A percentile compares a stretch with the other conserved stretches of the same genome.
These are phyloP conservation scores for Hydnum rufescens DNA, from an alignment of 768 basidiomycete genomes.

Conservation along the genomic window DNA sequence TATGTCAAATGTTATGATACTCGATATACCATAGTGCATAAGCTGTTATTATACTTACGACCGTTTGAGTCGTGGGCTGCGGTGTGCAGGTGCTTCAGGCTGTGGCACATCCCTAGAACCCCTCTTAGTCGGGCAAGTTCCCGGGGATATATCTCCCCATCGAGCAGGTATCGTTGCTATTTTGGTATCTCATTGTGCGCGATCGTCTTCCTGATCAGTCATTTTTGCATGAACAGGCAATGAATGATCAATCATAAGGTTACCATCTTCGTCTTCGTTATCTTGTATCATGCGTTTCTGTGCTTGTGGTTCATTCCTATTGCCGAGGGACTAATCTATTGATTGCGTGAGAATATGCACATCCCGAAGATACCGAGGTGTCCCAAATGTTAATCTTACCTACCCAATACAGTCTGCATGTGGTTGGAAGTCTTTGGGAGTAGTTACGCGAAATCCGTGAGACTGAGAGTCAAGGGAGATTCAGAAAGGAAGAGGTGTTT, in stretches of 20 bases:
- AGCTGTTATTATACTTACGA: too few relatives aligned
- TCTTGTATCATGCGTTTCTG: constrained; percentile 23
- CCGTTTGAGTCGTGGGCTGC: too few relatives aligned
- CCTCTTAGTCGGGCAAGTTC: background rate
- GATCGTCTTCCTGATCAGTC: too few relatives aligned
- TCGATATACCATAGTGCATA: too few relatives aligned
- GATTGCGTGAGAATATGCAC: too few relatives aligned
- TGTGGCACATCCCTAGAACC: constrained; percentile 12
- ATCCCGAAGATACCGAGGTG: background rate
- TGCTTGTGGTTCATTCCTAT: constrained; percentile 18
- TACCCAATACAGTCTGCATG: constrained; percentile 45
- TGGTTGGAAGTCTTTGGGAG: constrained; percentile 59
- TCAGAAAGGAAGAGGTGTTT: too few relatives aligned
- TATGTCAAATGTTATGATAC: too few relatives aligned
- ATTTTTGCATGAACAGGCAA: too few relatives aligned
- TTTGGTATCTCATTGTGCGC: too few relatives aligned
- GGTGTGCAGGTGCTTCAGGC: constrained; percentile 2
- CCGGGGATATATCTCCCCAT: background rate
- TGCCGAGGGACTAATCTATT: constrained; percentile 33
- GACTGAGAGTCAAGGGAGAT: too few relatives aligned
- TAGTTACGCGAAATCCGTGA: constrained; percentile 68
- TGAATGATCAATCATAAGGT: too few relatives aligned
- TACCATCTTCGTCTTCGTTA: background rate
- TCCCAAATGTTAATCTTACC: constrained; percentile 20
- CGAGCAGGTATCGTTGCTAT: background rate